Evolutionary conservation across 495 filamentous ascomycete genomes (phyloP), one percentile per base, ranked within the genome.

Genomic region (Penicillium cataractarum): DNA sequence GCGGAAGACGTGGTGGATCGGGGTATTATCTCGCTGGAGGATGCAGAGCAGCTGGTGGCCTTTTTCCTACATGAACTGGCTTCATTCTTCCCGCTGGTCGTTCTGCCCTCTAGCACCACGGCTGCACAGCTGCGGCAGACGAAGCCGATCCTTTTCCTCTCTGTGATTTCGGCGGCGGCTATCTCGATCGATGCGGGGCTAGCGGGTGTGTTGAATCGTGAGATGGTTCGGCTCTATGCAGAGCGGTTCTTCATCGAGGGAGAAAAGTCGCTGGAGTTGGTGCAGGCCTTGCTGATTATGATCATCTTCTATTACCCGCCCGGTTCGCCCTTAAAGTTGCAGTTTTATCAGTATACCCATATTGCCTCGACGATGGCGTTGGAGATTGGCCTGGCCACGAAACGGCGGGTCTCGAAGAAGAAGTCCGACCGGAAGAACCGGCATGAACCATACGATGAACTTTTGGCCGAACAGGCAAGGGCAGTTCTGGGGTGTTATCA

Each of bases 301-400:
- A 76, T 74, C 37, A 64, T 83, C 32, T 84, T 79, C 65, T 85
- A 83, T 61, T 77, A 78, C 60, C 82, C 83, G 13, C 79, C 82
- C 6, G 73, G 73, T 1, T 78, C 75, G 42, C 79, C 76, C 32
- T 67, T 77, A 51, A 79, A 80, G 57, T 61, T 84, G 61, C 82
- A 85, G 55, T 78, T 80, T 56, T 84, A 84, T 65, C 78, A 86
- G 66, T 84, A 83, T 57, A 79, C 81, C 4, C 81, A 84, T 48
- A 83, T 86, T 61, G 82, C 82, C 13, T 77, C 78, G 21, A 81
- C 78, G 4, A 86, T 85, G 82, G 82, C 80, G 1, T 60, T 84
- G 62, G 82, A 84, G 58, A 80, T 86, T 39, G 82, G 82, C 1
- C 70, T 84, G 26, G 81, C 71, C 29, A 78, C 65, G 44, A 78